Evolutionary conservation across 345 rosid species (phyloP), one percentile per base, ranked within the genome.

Genomic region (Aurinia saxatilis): DNA sequence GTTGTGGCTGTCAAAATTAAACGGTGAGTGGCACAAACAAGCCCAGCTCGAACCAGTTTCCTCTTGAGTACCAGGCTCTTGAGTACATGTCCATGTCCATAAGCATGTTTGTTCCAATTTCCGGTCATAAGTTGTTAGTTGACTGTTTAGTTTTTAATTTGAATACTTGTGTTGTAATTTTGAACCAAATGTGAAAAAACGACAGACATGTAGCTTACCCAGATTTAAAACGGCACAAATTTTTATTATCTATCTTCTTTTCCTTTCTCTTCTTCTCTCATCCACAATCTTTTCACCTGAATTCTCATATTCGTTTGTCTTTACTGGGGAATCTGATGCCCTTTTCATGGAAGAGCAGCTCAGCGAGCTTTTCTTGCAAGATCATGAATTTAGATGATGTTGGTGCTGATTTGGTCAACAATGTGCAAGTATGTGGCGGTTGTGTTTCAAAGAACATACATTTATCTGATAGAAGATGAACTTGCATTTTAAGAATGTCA

Each of bases 1-100:
- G 74, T 57, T 90, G 60, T 93, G 97, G 96, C 99, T 90, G 52
- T 85, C 96, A 16, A 90, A 93, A 78, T 79, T 90, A 76, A 90
- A 85, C 14, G 95, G 99, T 4, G 74, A 76, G 64, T 93, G 99
- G 96, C 87, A 79, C 13, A 91, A 78, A 49, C 87, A 93, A 57
- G 99, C 95, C 18, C 74, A 77, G 25, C 80, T 87, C 42, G 75
- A 82, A 60, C 84, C 91, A 17, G 71, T 79, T 53, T 39, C 82
- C 50, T 81, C 80, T 21, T 70, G 13, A 56, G 73, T 41, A 1
- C 45, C 6, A 27, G n/a, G n/a, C n/a, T n/a, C n/a, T n/a, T n/a
- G n/a, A n/a, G n/a, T n/a, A n/a, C n/a, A n/a, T n/a, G n/a, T n/a
- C n/a, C n/a, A n/a, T 23, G 48, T 41, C 50, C 38, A 29, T 7